These are phyloP conservation scores for Solanum pinnatisectum DNA, from an alignment of 257 asterid genomes.

Conservation along the genomic window DNA sequence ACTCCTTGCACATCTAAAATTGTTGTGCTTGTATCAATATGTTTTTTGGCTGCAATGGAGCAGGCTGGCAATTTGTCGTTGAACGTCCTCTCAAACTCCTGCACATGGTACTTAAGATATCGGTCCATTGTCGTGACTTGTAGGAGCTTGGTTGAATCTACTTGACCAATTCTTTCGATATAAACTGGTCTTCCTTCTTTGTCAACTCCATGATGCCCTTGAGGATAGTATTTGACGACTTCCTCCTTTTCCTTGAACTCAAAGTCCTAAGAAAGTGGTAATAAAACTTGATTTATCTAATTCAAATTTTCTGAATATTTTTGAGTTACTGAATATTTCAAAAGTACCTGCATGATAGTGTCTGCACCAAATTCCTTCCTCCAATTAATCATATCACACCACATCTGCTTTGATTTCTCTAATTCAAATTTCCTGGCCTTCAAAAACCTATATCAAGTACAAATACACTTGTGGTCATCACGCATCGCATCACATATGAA, in stretches of 20 bases:
- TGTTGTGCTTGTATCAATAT: conserved; percentile 95
- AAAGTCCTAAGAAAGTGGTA: conserved; percentile 36
- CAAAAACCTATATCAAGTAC: conserved; percentile 49
- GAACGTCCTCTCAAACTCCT: conserved; percentile 91
- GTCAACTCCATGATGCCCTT: conserved; percentile 94
- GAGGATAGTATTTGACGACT: conserved; percentile 86
- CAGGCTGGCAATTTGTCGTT: conserved; percentile 84
- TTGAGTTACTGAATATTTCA: not conserved
- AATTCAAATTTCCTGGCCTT: conserved; percentile 84
- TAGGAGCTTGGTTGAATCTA: conserved; percentile 82
- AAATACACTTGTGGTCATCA: not conserved
- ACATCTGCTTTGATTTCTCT: conserved; percentile 91
- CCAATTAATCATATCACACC: conserved; percentile 95
- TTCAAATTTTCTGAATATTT: not conserved
- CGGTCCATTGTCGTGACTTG: conserved; percentile 87
- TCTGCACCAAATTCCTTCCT: conserved; percentile 90
- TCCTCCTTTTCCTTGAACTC: conserved; percentile 79
- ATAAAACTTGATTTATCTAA: not conserved
- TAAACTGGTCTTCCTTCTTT: conserved; percentile 90
- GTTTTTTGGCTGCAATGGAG: conserved; percentile 70
- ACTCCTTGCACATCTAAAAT: conserved; percentile 98
- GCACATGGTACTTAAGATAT: conserved; percentile 76
- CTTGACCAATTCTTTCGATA: conserved; percentile 76
- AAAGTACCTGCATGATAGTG: conserved; percentile 62
- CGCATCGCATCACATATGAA: not conserved